phyloP scores from a whole-genome alignment of 2,329 filamentous ascomycete species.

The Cercospora sp. region DNA sequence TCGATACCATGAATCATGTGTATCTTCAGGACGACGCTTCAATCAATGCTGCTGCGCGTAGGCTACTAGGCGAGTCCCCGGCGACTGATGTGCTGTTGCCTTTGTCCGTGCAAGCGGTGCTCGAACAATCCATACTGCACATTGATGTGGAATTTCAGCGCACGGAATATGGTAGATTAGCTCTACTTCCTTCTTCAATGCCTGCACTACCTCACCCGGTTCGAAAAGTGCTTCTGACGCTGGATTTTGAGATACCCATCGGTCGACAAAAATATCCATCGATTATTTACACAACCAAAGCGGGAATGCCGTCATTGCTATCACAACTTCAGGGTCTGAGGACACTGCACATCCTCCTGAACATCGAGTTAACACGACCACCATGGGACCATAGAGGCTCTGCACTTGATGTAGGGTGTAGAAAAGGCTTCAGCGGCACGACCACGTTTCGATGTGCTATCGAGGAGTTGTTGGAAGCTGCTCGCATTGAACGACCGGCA shows the following conservation, averaged over 20 bases:
- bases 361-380: slow-evolving; percentile 17
- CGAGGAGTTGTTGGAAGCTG: slow-evolving; percentile 19
- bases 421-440: slow-evolving; percentile 22
- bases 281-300: slow-evolving; percentile 17
- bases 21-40: slow-evolving; percentile 3
- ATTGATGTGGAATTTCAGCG: slow-evolving; percentile 15
- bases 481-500: neutral
- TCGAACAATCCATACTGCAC: slow-evolving; percentile 18
- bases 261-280: slow-evolving; percentile 22
- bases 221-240: slow-evolving; percentile 7
- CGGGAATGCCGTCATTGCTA: slow-evolving; percentile 20
- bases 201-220: slow-evolving; percentile 14
- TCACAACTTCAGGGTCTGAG: slow-evolving; percentile 19
- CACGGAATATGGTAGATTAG: slow-evolving; percentile 11
- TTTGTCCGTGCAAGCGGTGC: slow-evolving; percentile 15
- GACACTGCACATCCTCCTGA: slow-evolving; percentile 15
- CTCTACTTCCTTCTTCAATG: slow-evolving; percentile 7
- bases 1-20: slow-evolving; percentile 10
- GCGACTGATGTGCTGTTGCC: slow-evolving; percentile 10
- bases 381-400: slow-evolving; percentile 18
- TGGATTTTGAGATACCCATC: slow-evolving; percentile 18
- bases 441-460: slow-evolving; percentile 19
- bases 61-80: slow-evolving; percentile 15
- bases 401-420: slow-evolving; percentile 15
- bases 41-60: slow-evolving; percentile 8